A percentile compares a stretch with the other conserved stretches of the same genome.
These are phyloP conservation scores for Diaporthe eres DNA, from an alignment of 2,329 filamentous ascomycete genomes.

Conservation along the genomic window DNA sequence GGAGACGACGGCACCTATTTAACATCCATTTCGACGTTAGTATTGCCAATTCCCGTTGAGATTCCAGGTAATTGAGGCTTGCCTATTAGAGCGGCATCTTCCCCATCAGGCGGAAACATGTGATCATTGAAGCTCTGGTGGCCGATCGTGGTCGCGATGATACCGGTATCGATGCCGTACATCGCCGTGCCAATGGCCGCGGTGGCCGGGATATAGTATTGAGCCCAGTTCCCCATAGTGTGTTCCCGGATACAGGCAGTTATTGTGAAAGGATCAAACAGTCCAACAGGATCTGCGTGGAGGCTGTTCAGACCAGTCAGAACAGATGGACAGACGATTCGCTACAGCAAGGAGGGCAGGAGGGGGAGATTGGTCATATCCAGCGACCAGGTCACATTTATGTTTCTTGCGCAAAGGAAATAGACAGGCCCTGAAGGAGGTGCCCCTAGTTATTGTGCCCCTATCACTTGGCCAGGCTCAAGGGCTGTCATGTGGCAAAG, in stretches of 20 bases:
- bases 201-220: slow-evolving; percentile 22
- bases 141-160: slow-evolving; percentile 52
- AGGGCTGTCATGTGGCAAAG: not conserved
- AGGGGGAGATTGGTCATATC: too few species aligned
- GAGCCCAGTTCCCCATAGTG: slow-evolving; percentile 19
- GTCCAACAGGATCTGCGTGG: not conserved
- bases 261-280: not conserved
- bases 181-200: slow-evolving; percentile 33
- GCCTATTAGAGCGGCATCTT: slow-evolving; percentile 47
- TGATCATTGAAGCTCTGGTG: slow-evolving; percentile 51
- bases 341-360: not conserved
- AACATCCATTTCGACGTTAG: not conserved
- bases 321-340: not conserved
- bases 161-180: slow-evolving; percentile 46
- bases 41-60: too few species aligned
- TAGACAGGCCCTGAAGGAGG: not conserved
- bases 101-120: slow-evolving; percentile 49
- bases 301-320: not conserved
- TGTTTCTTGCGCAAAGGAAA: not conserved
- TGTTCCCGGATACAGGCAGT: not conserved
- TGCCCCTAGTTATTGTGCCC: not conserved
- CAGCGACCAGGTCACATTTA: not conserved
- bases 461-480: not conserved
- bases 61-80: not conserved
- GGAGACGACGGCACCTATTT: slow-evolving; percentile 50